Evolutionary conservation across 106 monocot species (phyloP).

Genomic region (Dendrobium chrysotoxum): DNA sequence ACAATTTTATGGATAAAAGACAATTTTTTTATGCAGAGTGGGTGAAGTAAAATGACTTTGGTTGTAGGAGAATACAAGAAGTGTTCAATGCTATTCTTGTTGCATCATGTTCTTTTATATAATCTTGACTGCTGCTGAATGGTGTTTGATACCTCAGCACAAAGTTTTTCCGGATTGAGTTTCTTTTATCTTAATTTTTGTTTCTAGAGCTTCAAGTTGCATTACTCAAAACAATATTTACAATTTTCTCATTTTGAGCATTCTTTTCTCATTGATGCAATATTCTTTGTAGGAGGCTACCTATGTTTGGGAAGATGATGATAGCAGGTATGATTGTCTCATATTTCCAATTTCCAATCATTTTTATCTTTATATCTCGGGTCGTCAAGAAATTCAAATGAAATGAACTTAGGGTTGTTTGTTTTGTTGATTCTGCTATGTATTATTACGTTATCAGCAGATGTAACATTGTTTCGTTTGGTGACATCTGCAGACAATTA

Average conservation of each 20-base stretch:
- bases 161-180: background rate
- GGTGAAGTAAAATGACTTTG: background rate
- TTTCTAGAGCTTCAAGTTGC: background rate
- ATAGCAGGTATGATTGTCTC: conserved; percentile 40
- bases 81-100: background rate
- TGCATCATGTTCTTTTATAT: background rate
- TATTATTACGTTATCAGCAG: background rate
- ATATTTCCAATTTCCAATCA: background rate
- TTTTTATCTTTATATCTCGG: background rate
- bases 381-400: background rate
- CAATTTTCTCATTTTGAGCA: background rate
- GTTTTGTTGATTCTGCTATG: background rate
- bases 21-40: background rate
- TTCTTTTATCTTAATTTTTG: background rate
- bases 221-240: background rate
- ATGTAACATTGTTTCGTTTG: background rate
- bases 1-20: background rate
- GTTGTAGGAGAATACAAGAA: background rate
- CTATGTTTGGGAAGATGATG: conserved; percentile 92
- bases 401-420: background rate
- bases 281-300: conserved; percentile 61
- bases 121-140: background rate
- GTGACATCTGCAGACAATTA: background rate
- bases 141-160: background rate
- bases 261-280: conserved; percentile 5